Evolutionary conservation across 768 basidiomycete genomes (phyloP).

Genomic region (Tulasnella sp.): DNA sequence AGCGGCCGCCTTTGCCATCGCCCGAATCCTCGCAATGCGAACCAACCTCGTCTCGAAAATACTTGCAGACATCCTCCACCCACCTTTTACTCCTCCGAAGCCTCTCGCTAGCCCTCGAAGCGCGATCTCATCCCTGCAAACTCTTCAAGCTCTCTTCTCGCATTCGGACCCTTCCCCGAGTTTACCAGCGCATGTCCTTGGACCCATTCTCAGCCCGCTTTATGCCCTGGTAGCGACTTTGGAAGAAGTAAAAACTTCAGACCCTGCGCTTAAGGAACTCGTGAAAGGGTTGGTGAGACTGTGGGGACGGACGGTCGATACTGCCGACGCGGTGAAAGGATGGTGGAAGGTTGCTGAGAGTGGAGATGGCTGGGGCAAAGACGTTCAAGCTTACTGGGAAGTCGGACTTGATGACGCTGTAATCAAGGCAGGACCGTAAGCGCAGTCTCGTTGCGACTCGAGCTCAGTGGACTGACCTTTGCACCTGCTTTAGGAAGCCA

Average conservation of each 20-base stretch:
- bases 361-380: slow-evolving; percentile 22
- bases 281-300: slow-evolving; percentile 50
- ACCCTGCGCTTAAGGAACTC: slow-evolving; percentile 50
- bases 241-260: slow-evolving; percentile 42
- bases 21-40: slow-evolving; percentile 43
- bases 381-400: slow-evolving; percentile 43
- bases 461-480: neutral
- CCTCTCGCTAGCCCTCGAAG: neutral
- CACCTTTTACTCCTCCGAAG: slow-evolving; percentile 22
- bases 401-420: slow-evolving; percentile 43
- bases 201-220: slow-evolving; percentile 54
- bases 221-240: slow-evolving; percentile 53
- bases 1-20: slow-evolving; percentile 56
- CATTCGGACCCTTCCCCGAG: slow-evolving; percentile 72
- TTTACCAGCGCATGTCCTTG: slow-evolving; percentile 49
- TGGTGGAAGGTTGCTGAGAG: slow-evolving; percentile 47
- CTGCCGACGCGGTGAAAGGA: slow-evolving; percentile 39
- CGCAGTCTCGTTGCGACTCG: slow-evolving; percentile 28
- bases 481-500: neutral
- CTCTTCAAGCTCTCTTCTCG: slow-evolving; percentile 50
- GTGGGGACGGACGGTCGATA: slow-evolving; percentile 60
- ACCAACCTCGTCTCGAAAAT: slow-evolving; percentile 3
- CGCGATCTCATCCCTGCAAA: slow-evolving; percentile 29
- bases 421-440: slow-evolving; percentile 25
- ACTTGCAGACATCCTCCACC: slow-evolving; percentile 23